Conservation (phyloP, 1,139 yeast genomes). For the Yamadazyma atlantica region DNA sequence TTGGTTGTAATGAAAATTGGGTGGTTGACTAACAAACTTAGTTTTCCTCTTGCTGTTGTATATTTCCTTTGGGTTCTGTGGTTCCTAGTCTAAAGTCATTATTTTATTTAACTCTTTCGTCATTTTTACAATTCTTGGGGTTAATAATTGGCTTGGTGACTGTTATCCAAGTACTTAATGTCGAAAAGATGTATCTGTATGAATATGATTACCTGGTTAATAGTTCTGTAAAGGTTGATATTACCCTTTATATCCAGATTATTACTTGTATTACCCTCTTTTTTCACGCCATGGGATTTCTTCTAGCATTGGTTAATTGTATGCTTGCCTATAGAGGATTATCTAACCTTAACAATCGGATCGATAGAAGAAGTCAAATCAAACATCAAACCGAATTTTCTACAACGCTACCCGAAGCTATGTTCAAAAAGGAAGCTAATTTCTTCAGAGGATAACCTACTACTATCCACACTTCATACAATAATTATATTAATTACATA, state of each 20-base stretch:
- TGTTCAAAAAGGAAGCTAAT: conserved; percentile 2
- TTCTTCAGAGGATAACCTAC: conserved; percentile 3
- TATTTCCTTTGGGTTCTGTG: conserved; percentile 12
- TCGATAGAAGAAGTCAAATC: conserved; percentile 17
- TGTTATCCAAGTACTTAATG: conserved; percentile 20
- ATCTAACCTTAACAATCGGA: conserved; percentile 17
- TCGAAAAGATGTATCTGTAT: conserved; percentile 26
- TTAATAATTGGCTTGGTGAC: conserved; percentile 20
- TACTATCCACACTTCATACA: no score
- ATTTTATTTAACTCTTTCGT: conserved; percentile 19
- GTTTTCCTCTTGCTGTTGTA: conserved; percentile 24
- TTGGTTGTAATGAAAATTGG: no score
- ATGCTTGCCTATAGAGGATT: conserved; percentile 17
- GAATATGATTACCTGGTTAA: conserved; percentile 19
- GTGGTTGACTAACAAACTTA: conserved; percentile 13
- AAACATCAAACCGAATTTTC: not conserved
- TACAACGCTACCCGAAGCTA: not conserved
- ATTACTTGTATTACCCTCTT: conserved; percentile 15
- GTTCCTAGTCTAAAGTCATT: conserved; percentile 20
- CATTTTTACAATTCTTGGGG: conserved; percentile 23
- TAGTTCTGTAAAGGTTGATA: conserved; percentile 19
- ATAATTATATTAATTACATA: no score
- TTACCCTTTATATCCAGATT: conserved; percentile 23
- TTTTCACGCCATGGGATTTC: conserved; percentile 16
- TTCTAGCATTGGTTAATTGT: conserved; percentile 9